A percentile compares a stretch with the other conserved stretches of the same genome.
These are phyloP conservation scores for Aspergillus niger DNA, from an alignment of 2,329 filamentous ascomycete genomes.

Conservation along the genomic window DNA sequence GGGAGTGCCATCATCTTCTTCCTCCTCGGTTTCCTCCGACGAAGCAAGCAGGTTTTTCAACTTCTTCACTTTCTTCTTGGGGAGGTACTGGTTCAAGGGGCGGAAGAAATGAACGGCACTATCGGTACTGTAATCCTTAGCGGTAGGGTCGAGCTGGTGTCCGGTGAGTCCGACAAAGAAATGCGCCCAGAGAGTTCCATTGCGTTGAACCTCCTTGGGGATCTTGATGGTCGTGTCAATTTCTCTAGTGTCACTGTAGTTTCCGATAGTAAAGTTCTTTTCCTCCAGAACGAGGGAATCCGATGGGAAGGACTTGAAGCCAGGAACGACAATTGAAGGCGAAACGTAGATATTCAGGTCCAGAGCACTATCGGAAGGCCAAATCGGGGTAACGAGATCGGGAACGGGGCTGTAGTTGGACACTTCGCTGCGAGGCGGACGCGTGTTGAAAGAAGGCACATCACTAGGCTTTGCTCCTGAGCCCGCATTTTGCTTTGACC, in stretches of 20 bases:
- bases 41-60: conserved; percentile 76
- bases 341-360: conserved; percentile 87
- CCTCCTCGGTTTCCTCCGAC: conserved; percentile 51
- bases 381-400: conserved; percentile 80
- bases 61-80: conserved; percentile 88
- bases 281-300: conserved; percentile 77
- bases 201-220: conserved; percentile 79
- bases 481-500: conserved; percentile 36
- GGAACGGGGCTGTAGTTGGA: conserved; percentile 54
- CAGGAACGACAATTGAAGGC: conserved; percentile 66
- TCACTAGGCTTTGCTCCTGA: conserved; percentile 25
- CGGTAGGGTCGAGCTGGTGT: conserved; percentile 72
- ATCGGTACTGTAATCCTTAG: conserved; percentile 69
- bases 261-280: conserved; percentile 74
- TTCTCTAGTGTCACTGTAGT: conserved; percentile 75
- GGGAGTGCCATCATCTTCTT: conserved; percentile 56
- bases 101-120: conserved; percentile 82
- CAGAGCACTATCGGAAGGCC: conserved; percentile 74
- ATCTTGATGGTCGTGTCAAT: conserved; percentile 77
- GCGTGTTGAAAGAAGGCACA: conserved; percentile 66
- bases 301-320: conserved; percentile 63
- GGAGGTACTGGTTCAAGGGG: conserved; percentile 84
- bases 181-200: conserved; percentile 92
- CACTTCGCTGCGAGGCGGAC: conserved; percentile 55
- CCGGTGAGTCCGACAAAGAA: conserved; percentile 84